phyloP scores from a whole-genome alignment of 306 rosid genomes.

The Malus sylvestris region DNA sequence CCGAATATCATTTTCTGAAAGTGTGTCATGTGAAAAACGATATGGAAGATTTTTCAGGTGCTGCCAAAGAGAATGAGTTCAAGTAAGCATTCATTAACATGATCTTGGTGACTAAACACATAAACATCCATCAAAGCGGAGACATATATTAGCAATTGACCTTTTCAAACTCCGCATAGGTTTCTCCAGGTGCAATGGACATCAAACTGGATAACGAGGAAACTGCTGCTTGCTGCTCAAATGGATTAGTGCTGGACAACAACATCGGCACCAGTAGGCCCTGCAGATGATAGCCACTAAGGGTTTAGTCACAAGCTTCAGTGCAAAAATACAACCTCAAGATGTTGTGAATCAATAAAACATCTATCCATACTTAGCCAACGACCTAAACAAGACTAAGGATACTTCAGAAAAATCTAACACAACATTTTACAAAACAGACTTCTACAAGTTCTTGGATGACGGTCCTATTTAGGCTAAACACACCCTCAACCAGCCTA shows the following conservation, averaged over 20 bases:
- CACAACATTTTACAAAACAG: background rate
- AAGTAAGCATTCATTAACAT: slow-evolving; percentile 19
- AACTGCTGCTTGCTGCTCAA: slow-evolving; percentile 67
- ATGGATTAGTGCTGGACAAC: slow-evolving; percentile 51
- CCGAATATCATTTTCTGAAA: slow-evolving; percentile 82
- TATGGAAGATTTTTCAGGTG: slow-evolving; percentile 65
- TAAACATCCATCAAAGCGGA: slow-evolving; percentile 3
- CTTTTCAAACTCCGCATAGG: slow-evolving; percentile 73
- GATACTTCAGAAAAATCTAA: background rate
- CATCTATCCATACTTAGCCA: background rate
- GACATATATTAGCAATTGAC: slow-evolving; percentile 26
- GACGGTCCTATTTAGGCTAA: background rate
- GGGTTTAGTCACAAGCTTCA: slow-evolving; percentile 7
- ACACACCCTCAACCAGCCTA: background rate
- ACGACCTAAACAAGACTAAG: background rate
- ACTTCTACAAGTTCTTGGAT: background rate
- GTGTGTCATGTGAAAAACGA: slow-evolving; percentile 51
- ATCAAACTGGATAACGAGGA: slow-evolving; percentile 65
- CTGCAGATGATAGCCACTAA: slow-evolving; percentile 35
- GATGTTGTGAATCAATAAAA: background rate
- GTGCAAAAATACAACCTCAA: background rate
- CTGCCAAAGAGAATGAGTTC: slow-evolving; percentile 43
- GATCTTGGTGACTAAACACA: background rate
- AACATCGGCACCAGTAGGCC: slow-evolving; percentile 62
- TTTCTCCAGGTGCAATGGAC: slow-evolving; percentile 75